Evolutionary conservation across 345 rosid species (phyloP).

Genomic region (Eucalyptus guilfoylei): DNA sequence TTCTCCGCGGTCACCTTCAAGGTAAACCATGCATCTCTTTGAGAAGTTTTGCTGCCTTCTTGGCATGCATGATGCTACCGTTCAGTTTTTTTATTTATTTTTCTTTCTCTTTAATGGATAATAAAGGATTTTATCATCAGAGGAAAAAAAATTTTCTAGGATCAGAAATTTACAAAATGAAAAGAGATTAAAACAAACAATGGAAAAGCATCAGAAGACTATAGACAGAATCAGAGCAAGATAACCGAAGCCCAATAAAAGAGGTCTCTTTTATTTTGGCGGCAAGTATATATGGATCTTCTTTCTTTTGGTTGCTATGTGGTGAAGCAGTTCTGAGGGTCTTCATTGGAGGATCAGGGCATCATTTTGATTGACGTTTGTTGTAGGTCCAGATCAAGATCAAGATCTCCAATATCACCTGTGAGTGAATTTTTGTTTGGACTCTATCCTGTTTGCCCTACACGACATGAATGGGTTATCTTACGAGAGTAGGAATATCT

Average conservation of each 20-base stretch:
- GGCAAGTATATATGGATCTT: neutral
- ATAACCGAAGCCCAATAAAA: neutral
- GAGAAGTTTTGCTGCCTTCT: conserved; percentile 20
- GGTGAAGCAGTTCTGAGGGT: neutral
- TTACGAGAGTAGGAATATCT: neutral
- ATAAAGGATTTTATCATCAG: neutral
- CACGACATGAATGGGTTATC: neutral
- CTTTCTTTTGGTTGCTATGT: neutral
- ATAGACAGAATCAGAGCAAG: neutral
- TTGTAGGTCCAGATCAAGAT: conserved; percentile 61
- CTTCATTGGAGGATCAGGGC: neutral
- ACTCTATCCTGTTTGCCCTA: neutral
- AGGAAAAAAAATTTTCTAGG: neutral
- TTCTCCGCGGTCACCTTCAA: conserved; percentile 26
- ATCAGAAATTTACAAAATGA: neutral
- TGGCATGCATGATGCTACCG: neutral
- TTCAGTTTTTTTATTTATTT: neutral
- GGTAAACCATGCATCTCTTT: conserved; percentile 28
- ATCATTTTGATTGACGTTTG: neutral
- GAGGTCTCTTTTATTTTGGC: neutral
- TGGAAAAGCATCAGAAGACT: neutral
- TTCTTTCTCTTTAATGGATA: neutral
- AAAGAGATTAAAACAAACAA: neutral
- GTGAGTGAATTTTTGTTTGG: conserved; percentile 30
- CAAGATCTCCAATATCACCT: conserved; percentile 44